Base-by-base conservation (phyloP, 306 rosid species). In the Purshia tridentata region DNA sequence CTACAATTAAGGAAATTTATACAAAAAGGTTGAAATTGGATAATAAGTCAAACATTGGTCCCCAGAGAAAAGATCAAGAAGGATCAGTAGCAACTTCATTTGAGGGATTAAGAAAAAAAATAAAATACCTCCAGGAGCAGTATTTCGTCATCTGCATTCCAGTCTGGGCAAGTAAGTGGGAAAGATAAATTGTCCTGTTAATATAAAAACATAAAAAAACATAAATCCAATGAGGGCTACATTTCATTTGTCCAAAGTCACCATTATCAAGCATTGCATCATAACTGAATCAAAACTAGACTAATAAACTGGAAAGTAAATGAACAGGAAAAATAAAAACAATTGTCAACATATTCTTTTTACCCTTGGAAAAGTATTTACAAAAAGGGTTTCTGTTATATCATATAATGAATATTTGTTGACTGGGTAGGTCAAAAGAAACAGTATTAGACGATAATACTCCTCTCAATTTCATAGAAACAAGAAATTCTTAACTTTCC, bases 61-160 rank as follows among this genome's bases (percentile, higher is more conserved):
- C 70, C 35, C 37, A 29, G 53, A 62, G 19, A 62, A 63, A 44
- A 76, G 66, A 44, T 50, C 52, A 65, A 51, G 29, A 63, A 53
- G 51, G 54, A 77, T 63, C 4, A 9, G 55, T 74, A 75, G 29
- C 6, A 40, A 54, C 6, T 61, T 22, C 6, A 80, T 51, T 62
- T 55, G 40, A 54, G 13, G 42, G 69, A 78, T 67, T 54, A 41
- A 80, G 53, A 68, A 49, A 47, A 47, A 75, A 78, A 64, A 20
- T 41, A 51, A 73, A 52, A 52, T 81, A 95, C 99, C 98, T 95
- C 98, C 50, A 95, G 87, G 72, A 95, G 98, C 57, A 95, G 86
- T 63, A 91, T 95, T 86, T 91, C 99, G 70, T 91, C 98, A 81
- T 95, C 98, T 40, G 99, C 98, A 84, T 95, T 90, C 99, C 98